phyloP scores from a whole-genome alignment of 2,329 filamentous ascomycete genomes.

The Coleophoma eucalyptorum region DNA sequence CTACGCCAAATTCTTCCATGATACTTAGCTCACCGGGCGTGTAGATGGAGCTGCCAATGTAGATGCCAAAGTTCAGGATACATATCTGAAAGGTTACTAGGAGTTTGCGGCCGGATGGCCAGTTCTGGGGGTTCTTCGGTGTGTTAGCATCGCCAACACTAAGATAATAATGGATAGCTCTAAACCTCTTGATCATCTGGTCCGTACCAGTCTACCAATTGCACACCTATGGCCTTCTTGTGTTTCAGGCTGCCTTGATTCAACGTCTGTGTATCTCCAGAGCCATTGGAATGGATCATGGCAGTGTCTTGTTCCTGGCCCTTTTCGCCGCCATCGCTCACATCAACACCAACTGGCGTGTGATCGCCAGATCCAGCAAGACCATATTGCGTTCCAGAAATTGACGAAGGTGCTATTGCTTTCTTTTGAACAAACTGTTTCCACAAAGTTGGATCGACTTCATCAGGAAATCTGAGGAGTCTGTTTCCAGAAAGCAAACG shows the following conservation, averaged over 20 bases:
- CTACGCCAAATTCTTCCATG: slow-evolving; percentile 47
- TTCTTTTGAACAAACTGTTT: neutral
- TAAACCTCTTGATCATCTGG: slow-evolving; percentile 34
- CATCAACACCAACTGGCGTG: neutral
- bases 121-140: slow-evolving; percentile 46
- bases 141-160: too few species aligned
- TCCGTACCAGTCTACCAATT: slow-evolving; percentile 6
- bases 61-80: slow-evolving; percentile 53
- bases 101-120: slow-evolving; percentile 35
- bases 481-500: slow-evolving; percentile 46
- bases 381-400: too few species aligned
- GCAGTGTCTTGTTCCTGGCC: neutral
- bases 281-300: too few species aligned
- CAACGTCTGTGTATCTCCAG: neutral
- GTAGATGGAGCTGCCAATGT: slow-evolving; percentile 42
- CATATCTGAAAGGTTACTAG: slow-evolving; percentile 38
- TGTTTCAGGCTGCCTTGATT: neutral
- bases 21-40: slow-evolving; percentile 41
- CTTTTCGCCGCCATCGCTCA: neutral
- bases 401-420: neutral
- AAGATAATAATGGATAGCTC: too few species aligned
- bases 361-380: neutral
- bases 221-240: neutral
- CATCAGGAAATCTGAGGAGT: slow-evolving; percentile 53
- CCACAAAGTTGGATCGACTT: slow-evolving; percentile 24